These are phyloP conservation scores for Diaporthe aspalathi DNA, from an alignment of 2,329 filamentous ascomycete genomes.

Conservation along the genomic window DNA sequence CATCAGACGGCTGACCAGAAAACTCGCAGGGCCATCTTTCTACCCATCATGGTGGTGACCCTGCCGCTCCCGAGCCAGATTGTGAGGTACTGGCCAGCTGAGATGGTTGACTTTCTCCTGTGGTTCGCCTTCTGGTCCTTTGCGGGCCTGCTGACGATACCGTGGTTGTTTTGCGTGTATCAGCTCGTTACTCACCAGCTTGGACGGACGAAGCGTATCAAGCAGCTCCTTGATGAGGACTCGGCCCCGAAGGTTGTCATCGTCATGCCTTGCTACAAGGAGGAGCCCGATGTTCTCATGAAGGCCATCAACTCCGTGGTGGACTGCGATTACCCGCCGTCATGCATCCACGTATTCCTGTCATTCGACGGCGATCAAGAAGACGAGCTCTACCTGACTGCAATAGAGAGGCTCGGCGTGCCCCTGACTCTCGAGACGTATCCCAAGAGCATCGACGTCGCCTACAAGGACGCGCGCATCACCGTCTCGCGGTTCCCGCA, in stretches of 20 bases:
- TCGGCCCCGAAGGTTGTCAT: slow-evolving; percentile 95
- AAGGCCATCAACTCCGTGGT: slow-evolving; percentile 92
- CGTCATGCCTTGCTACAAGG: slow-evolving; percentile 97
- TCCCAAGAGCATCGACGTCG: slow-evolving; percentile 90
- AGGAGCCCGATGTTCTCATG: slow-evolving; percentile 84
- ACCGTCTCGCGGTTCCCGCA: slow-evolving; percentile 94
- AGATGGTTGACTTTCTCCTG: slow-evolving; percentile 79
- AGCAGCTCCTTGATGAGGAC: slow-evolving; percentile 83
- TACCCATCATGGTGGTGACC: slow-evolving; percentile 95
- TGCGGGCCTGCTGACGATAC: slow-evolving; percentile 83
- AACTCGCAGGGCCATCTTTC: slow-evolving; percentile 76
- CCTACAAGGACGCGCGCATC: slow-evolving; percentile 83
- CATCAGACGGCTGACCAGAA: slow-evolving; percentile 5
- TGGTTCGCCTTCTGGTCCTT: slow-evolving; percentile 98
- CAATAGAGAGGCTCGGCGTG: slow-evolving; percentile 86
- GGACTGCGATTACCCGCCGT: slow-evolving; percentile 91
- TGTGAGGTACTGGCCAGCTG: slow-evolving; percentile 75
- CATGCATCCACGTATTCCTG: slow-evolving; percentile 93
- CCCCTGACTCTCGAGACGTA: slow-evolving; percentile 81
- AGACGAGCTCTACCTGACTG: slow-evolving; percentile 88
- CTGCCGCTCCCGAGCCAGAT: slow-evolving; percentile 82
- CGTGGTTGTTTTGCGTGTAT: slow-evolving; percentile 94
- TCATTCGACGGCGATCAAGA: slow-evolving; percentile 94
- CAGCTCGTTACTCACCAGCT: slow-evolving; percentile 89
- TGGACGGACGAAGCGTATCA: slow-evolving; percentile 83